Evolutionary conservation across 352 stramenopile species (phyloP), one percentile per base, ranked within the genome.

Genomic region (Globisporangium cylindrosporum): DNA sequence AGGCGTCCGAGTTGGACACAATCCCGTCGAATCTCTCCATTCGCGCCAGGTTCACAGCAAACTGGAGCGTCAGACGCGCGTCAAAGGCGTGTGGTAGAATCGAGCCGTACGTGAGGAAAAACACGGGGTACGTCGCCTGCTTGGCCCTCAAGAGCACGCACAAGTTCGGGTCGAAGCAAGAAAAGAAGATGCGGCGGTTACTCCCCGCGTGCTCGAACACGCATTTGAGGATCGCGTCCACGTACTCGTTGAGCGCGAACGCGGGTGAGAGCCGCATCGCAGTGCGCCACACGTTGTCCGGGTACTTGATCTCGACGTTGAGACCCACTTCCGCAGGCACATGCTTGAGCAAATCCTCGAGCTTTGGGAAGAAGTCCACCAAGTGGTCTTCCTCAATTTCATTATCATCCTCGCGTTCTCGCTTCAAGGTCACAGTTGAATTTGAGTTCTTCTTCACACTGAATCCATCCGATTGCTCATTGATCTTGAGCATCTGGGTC

Each of bases 271-370:
- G 77, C 15, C 82, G 78, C 74, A 91, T 82, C 7, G 34, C 59
- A 3, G 67, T 46, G 49, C 72, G 75, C 51, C 78, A 80, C 9
- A 83, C 72, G 25, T 70, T 69, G 69, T 92, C 80, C 0, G 87
- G 87, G 66, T 93, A 94, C 78, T 94, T 94, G 72, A 94, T 82
- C 69, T 94, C 87, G 62, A 94, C 80, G 64, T 94, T 93, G 51
- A 94, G 72, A 9, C 79, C 85, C 10, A 92, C 79, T 67, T 91
- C 76, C 0, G 75, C 79, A n/a, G 87, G 87, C 8, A 93, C 85
- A 53, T 94, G 77, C 62, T 81, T 82, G 53, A 94, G 75, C 36
- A 92, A 62, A 54, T 87, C 77, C 70, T 88, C 74, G 8, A 94
- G 66, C n/a, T 71, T 76, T 34, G 86, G 86, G 58, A 90, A 92